phyloP scores from a whole-genome alignment of 176 grass and related monocot genomes.

The Typha latifolia region DNA sequence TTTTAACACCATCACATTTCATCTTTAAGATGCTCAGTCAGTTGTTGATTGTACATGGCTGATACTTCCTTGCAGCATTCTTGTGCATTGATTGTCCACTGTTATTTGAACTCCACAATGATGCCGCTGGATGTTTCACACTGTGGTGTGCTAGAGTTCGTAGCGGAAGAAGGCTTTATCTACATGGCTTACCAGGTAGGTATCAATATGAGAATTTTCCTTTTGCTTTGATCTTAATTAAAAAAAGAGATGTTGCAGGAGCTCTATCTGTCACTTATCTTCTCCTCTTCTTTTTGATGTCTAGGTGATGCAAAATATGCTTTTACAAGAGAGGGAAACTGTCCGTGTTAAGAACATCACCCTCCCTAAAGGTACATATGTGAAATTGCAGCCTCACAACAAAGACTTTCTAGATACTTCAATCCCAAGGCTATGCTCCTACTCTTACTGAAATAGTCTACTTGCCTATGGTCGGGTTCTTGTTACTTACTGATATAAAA shows the following conservation, averaged over 20 bases:
- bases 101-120: constrained; percentile 82
- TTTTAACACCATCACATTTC: constrained; percentile 3
- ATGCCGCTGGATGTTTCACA: constrained; percentile 61
- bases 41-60: constrained; percentile 2
- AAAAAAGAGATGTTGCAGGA: background rate
- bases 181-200: constrained; percentile 93
- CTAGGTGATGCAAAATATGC: constrained; percentile 99
- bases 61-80: constrained; percentile 38
- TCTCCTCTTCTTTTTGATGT: constrained; percentile 14
- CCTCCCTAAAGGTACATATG: constrained; percentile 80
- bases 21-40: constrained; percentile 7
- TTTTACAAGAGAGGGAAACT: constrained; percentile 74
- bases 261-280: background rate
- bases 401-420: constrained; percentile 76
- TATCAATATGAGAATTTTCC: background rate
- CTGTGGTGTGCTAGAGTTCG: constrained; percentile 82
- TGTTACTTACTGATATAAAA: background rate
- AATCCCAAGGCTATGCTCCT: constrained; percentile 76
- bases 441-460: constrained; percentile 4
- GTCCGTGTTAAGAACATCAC: constrained; percentile 55
- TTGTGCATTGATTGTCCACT: constrained; percentile 84
- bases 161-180: constrained; percentile 95
- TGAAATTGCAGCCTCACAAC: constrained; percentile 85
- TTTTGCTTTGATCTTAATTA: background rate
- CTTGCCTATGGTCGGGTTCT: background rate